Conservation (phyloP, 768 basidiomycete genomes). For the Nevesoporus exiguus region DNA sequence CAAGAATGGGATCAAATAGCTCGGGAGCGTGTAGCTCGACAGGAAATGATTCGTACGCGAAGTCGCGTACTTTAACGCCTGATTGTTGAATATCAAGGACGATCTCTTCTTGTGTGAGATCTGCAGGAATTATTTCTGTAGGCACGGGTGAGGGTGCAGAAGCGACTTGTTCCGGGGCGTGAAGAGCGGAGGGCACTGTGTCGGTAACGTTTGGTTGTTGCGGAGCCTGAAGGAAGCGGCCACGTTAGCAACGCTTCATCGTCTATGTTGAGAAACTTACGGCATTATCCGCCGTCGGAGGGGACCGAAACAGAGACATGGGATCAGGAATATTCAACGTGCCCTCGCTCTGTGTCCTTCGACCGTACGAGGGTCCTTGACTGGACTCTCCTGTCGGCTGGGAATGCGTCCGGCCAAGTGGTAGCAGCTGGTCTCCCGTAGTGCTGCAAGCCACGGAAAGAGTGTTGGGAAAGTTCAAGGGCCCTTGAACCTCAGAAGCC, state of each 20-base stretch:
- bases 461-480: constrained; percentile 16
- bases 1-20: constrained; percentile 31
- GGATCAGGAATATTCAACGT: constrained; percentile 9
- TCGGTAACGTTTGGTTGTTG: constrained; percentile 2
- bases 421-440: constrained; percentile 8
- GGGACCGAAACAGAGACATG: constrained; percentile 10
- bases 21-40: constrained; percentile 20
- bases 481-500: constrained; percentile 21
- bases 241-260: constrained; percentile 5
- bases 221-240: constrained; percentile 1
- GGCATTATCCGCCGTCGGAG: constrained; percentile 22
- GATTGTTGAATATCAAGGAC: constrained; percentile 29
- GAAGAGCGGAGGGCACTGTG: not conserved
- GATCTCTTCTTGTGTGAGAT: constrained; percentile 34
- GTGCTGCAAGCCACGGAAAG: constrained; percentile 7
- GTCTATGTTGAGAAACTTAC: constrained; percentile 12
- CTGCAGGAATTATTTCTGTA: constrained; percentile 32
- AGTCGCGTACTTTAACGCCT: constrained; percentile 33
- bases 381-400: constrained; percentile 23
- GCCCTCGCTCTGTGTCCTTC: constrained; percentile 27
- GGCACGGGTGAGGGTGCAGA: constrained; percentile 32
- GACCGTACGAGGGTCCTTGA: constrained; percentile 20
- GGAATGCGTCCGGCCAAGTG: constrained; percentile 19
- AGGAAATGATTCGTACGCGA: constrained; percentile 24
- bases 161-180: constrained; percentile 12